Evolutionary conservation across 805 yeast species (phyloP).

Genomic region (Cyberlindnera xishuangbannaensis): DNA sequence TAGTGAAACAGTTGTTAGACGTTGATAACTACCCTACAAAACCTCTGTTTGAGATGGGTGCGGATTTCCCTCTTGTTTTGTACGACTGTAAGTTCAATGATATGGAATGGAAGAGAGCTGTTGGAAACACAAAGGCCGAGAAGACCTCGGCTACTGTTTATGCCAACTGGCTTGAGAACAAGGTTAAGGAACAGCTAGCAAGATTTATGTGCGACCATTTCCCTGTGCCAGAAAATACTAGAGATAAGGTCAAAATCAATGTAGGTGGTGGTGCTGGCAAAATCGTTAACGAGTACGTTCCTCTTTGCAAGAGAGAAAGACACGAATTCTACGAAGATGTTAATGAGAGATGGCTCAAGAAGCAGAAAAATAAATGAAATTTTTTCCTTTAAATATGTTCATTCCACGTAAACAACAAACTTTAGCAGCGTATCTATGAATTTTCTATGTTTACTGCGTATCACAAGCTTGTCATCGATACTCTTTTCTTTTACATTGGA

Average conservation of each 20-base stretch:
- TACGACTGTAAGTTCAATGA: constrained; percentile 74
- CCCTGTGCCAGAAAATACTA: constrained; percentile 2
- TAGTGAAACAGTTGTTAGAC: constrained; percentile 57
- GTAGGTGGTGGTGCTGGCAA: constrained; percentile 78
- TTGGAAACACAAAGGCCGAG: constrained; percentile 32
- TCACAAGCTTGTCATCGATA: neutral
- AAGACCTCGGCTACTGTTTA: constrained; percentile 39
- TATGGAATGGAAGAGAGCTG: constrained; percentile 53
- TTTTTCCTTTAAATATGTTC: too few relatives aligned
- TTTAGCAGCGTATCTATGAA: constrained; percentile 10
- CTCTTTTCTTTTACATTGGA: neutral
- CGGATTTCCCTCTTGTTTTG: constrained; percentile 79
- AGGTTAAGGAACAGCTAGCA: constrained; percentile 50
- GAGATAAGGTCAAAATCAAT: constrained; percentile 34
- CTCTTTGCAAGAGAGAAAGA: constrained; percentile 48
- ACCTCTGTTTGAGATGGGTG: constrained; percentile 85
- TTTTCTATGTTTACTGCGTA: neutral
- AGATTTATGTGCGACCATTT: constrained; percentile 22
- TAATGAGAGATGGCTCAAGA: constrained; percentile 57
- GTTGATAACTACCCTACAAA: constrained; percentile 50
- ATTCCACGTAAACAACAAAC: constrained; percentile 1
- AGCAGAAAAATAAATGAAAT: constrained; percentile 16
- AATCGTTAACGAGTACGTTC: constrained; percentile 49
- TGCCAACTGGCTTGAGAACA: constrained; percentile 50
- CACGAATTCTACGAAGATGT: constrained; percentile 63